These are phyloP conservation scores for Erythrophleum fordii DNA, from an alignment of 306 rosid species.

Conservation along the genomic window DNA sequence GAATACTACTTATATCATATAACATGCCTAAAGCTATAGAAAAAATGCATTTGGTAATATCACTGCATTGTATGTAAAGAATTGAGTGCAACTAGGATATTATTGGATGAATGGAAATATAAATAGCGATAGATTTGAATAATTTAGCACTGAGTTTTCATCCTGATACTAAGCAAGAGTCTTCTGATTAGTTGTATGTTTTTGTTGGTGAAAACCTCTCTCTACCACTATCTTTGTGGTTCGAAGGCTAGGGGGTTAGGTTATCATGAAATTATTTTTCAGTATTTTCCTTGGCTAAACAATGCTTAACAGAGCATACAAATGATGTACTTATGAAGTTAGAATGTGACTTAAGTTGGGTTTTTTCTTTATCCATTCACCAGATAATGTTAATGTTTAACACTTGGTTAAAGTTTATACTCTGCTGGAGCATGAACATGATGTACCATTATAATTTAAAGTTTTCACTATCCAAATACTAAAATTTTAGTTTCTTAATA, in stretches of 20 bases:
- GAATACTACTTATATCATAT: background rate
- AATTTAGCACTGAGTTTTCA: slow-evolving; percentile 23
- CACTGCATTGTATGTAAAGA: background rate
- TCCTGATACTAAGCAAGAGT: slow-evolving; percentile 1
- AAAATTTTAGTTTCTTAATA: slow-evolving; percentile 43
- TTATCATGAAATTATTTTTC: background rate
- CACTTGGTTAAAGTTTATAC: too few species aligned
- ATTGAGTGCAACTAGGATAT: slow-evolving; percentile 3
- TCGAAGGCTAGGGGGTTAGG: slow-evolving; percentile 14
- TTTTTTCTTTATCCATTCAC: background rate
- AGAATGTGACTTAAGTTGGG: slow-evolving; percentile 18
- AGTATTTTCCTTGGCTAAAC: slow-evolving; percentile 27
- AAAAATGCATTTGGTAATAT: background rate
- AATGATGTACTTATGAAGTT: slow-evolving; percentile 11
- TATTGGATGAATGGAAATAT: background rate
- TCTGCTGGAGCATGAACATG: slow-evolving; percentile 31
- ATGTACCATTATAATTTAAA: background rate
- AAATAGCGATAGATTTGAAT: slow-evolving; percentile 7
- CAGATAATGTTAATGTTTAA: too few species aligned
- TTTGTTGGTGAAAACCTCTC: slow-evolving; percentile 24
- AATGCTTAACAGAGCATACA: slow-evolving; percentile 13
- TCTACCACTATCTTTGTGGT: background rate
- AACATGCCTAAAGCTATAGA: background rate
- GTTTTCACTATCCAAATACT: slow-evolving; percentile 38
- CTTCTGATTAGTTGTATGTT: slow-evolving; percentile 22